Evolutionary conservation across 768 basidiomycete species (phyloP), one percentile per base, ranked within the genome.

Genomic region (Boletus fagicola): DNA sequence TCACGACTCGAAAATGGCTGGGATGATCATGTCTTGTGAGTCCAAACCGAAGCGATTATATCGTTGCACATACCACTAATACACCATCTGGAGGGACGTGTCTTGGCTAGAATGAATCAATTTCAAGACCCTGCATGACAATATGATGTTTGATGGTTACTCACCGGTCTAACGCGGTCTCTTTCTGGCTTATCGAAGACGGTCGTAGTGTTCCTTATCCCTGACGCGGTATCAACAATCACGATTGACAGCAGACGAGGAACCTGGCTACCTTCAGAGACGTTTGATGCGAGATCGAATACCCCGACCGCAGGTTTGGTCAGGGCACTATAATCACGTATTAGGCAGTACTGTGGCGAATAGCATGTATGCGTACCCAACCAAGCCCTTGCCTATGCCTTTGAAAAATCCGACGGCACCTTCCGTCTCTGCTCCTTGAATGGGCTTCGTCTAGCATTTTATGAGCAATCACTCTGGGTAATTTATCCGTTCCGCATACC

Each of bases 321-420:
- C 52, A 98, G 88, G 36, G 84, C 89, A 16, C 94, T 94, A 65
- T 15, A 40, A 53, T 39, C 26, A 35, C 18, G 24, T 18, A 31
- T 62, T 9, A 56, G 46, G 24, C 36, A 16, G 43, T 43, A 28
- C 11, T 15, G 28, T 48, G 18, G 20, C 51, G 38, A 53, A n/a
- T 35, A 26, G 40, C 46, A 12, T 54, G 48, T 44, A 39, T 38
- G 30, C 43, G 62, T 71, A 95, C 92, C 97, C 97, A 53, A 97
- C 93, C 48, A 98, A 78, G 20, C 97, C 94, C 72, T 94, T 96
- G 26, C 97, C 97, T 31, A 99, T 84, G 12, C 97, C 97, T 73
- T 97, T 98, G 80, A 98, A 94, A 75, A 99, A 99, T 4, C 97
- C 97, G 28, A 92, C 76, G 0, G 96, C 95, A 13, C 97, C 97